Base-by-base conservation (phyloP, 2,329 filamentous ascomycete species). In the Aotearoamyces nothofagi region DNA sequence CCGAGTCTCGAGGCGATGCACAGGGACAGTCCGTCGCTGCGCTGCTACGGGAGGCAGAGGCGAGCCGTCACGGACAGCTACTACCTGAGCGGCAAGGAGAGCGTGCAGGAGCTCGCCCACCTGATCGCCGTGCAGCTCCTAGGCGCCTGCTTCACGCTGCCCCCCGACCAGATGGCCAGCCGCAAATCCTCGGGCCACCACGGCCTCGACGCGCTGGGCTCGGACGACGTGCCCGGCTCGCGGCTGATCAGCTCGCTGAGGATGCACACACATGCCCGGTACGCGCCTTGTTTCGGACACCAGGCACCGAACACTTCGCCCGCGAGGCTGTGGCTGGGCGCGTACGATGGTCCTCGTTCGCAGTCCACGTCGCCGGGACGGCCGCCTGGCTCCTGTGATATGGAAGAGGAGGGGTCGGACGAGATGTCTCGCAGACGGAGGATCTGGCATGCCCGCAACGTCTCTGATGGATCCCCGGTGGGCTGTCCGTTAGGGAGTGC, bases 261-360 rank as follows among this genome's bases (percentile, higher is more conserved):
- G 26, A 42, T 49, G 44, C 46, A 48, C 33, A 44, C 43, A 3
- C 36, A 47, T 17, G 49, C 44, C 30, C 39, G 40, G 24, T 50
- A 45, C 33, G 43, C 46, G 3, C 46, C 46, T n/a, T 37, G 37
- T 16, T 50, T 47, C 29, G 45, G 46, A 3, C 41, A 50, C 23
- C 38, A 50, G 34, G 37, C 45, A 15, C 38, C 45, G 5, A 47
- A 40, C 19, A 33, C 44, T 8, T 47, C 46, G 4, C 46, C 46
- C 8, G 36, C 39, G 8, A 37, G 41, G 5, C 16, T 30, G n/a
- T 44, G 41, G 40, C 33, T 33, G 22, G 35, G 32, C 5, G 23
- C 29, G 8, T 42, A 39, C 30, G 41, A 43, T 26, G 35, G 34
- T 6, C 13, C 33, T 10, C 31, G 35, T n/a, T n/a, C n/a, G n/a